phyloP scores from a whole-genome alignment of 208 protist genomes.

The Leishmania braziliensis region DNA sequence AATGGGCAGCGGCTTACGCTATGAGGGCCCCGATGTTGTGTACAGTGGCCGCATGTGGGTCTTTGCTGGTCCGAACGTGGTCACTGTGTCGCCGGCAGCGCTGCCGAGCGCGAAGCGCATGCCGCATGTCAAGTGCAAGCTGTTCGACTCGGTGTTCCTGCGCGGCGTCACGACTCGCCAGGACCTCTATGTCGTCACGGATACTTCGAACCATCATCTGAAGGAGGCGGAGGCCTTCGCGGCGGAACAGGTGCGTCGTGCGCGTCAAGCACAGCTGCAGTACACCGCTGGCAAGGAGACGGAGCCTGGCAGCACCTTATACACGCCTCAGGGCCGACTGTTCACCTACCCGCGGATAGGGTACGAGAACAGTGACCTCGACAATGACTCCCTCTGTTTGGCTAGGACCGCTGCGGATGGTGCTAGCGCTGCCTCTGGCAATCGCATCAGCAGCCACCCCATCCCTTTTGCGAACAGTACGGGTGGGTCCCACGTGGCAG shows the following conservation, averaged over 20 bases:
- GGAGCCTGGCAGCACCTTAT: slow-evolving; percentile 5
- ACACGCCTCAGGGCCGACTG: neutral
- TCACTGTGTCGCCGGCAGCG: slow-evolving; percentile 46
- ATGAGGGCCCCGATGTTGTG: slow-evolving; percentile 71
- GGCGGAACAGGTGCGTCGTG: slow-evolving; percentile 32
- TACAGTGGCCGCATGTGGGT: slow-evolving; percentile 73
- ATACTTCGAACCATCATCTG: slow-evolving; percentile 34
- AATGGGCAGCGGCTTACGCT: slow-evolving; percentile 39
- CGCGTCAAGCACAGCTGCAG: slow-evolving; percentile 23
- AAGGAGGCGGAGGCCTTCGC: slow-evolving; percentile 38
- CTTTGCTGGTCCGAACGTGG: slow-evolving; percentile 68
- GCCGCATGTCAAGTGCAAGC: slow-evolving; percentile 21
- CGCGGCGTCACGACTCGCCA: slow-evolving; percentile 61
- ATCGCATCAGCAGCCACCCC: neutral
- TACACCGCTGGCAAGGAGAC: slow-evolving; percentile 11
- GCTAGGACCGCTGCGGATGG: neutral
- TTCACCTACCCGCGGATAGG: slow-evolving; percentile 10
- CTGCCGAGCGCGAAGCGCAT: slow-evolving; percentile 10
- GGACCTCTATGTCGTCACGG: slow-evolving; percentile 51
- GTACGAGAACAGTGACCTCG: slow-evolving; percentile 20
- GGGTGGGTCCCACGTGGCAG: neutral
- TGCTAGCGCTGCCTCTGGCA: neutral
- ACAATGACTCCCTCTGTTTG: neutral
- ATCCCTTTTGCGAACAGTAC: neutral
- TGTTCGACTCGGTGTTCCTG: slow-evolving; percentile 53